Conservation (phyloP, 345 rosid species). For the Iberis pinnata region DNA sequence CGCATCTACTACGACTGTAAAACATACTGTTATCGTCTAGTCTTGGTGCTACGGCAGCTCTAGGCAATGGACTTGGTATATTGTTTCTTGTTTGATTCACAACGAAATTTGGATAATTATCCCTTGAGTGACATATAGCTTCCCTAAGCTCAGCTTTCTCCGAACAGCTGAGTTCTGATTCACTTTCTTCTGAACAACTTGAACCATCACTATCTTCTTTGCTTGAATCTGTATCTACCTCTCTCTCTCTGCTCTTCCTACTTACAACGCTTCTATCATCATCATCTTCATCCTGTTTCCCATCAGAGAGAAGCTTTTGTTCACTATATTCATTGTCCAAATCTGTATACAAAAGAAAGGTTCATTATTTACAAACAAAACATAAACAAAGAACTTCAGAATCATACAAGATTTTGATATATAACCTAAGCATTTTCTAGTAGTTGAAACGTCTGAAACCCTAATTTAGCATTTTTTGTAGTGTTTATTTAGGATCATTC, state of each 20-base stretch:
- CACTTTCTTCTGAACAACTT: conserved; percentile 34
- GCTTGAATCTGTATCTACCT: conserved; percentile 28
- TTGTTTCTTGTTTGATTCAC: conserved; percentile 28
- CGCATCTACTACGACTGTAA: conserved; percentile 23
- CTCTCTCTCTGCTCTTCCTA: not conserved
- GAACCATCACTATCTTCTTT: conserved; percentile 30
- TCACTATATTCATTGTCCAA: conserved; percentile 25
- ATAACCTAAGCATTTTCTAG: conserved; percentile 24
- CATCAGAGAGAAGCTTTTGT: not conserved
- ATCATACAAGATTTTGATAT: not conserved
- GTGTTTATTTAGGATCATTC: no score
- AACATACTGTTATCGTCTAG: conserved; percentile 34
- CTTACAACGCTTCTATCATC: not conserved
- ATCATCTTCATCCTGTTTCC: conserved; percentile 3
- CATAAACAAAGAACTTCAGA: not conserved
- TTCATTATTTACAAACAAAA: not conserved
- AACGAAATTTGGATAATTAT: conserved; percentile 7
- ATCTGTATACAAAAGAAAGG: conserved; percentile 11
- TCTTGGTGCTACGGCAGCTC: conserved; percentile 31
- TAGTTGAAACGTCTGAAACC: conserved; percentile 14
- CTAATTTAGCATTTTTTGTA: no score
- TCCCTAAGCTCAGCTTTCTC: conserved; percentile 19
- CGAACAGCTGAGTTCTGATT: conserved; percentile 17
- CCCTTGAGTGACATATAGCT: conserved; percentile 31
- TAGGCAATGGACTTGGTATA: conserved; percentile 39